Percentiles rank a stretch among this genome's conserved stretches.
These are phyloP conservation scores for Phycomyces nitens DNA, from an alignment of 192 early-diverging fungal species.

Conservation along the genomic window DNA sequence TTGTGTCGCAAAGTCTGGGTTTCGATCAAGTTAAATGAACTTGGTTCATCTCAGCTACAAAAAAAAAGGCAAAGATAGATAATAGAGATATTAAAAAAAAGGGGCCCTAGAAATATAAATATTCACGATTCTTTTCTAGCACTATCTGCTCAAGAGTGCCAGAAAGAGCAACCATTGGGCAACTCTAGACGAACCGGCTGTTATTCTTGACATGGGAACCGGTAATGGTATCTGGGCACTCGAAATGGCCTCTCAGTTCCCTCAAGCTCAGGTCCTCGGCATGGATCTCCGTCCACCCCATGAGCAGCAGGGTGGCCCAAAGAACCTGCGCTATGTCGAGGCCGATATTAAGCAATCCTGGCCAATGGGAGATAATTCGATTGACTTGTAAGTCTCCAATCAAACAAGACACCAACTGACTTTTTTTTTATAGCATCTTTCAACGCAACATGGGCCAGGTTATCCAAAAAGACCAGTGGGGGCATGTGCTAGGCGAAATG, in stretches of 20 bases:
- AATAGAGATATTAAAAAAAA: neutral
- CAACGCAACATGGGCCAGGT: constrained; percentile 26
- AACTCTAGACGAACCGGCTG: constrained; percentile 13
- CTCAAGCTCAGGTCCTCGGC: constrained; percentile 20
- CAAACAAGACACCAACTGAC: neutral
- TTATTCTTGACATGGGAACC: constrained; percentile 34
- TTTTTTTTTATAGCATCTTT: constrained; percentile 24
- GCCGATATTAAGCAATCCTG: constrained; percentile 27
- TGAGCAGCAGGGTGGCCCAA: constrained; percentile 19
- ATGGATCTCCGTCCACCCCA: constrained; percentile 21
- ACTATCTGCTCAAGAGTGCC: constrained; percentile 37
- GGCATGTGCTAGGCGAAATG: constrained; percentile 21
- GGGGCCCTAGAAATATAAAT: neutral
- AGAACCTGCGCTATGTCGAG: constrained; percentile 24
- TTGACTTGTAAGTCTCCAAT: constrained; percentile 30
- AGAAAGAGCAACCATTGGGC: constrained; percentile 30
- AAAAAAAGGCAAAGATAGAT: neutral
- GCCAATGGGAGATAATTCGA: constrained; percentile 22
- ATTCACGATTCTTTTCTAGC: constrained; percentile 15
- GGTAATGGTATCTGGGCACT: constrained; percentile 38
- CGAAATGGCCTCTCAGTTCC: constrained; percentile 29
- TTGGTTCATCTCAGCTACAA: neutral
- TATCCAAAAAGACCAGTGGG: constrained; percentile 29
- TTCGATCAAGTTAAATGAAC: too few relatives aligned
- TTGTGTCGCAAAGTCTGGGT: too few relatives aligned